Base-by-base conservation (phyloP, 495 filamentous ascomycete species). In the Penicillium coffeae region DNA sequence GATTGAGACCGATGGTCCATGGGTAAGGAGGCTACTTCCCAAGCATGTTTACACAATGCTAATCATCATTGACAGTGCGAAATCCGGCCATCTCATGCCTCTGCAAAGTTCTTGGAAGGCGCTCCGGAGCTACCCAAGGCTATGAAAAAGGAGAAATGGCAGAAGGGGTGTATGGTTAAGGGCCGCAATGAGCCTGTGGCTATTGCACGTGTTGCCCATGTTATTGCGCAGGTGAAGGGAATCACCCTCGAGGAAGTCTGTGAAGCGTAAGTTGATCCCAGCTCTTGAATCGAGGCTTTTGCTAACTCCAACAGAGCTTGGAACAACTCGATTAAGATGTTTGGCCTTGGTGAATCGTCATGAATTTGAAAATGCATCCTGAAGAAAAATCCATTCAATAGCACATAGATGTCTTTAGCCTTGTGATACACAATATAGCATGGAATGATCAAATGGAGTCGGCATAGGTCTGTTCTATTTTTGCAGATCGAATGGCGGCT, bases 141-240 rank as follows among this genome's bases (percentile, higher is more conserved):
- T n/a, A 83, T 96, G 32, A 96, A 95, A 74, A 96, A 96, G 66
- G 93, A 98, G 67, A 95, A 85, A 66, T 98, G 87, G 81, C 78
- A 78, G 35, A 80, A 88, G 60, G 90, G 89, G 0, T 65, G 66
- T 3, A 87, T 95, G 83, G 79, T 96, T 15, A 96, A 95, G 69
- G 88, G 92, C 1, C 77, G 93, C 16, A 98, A 96, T 64, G 93
- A 98, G 68, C 87, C 90, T 19, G 86, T 83, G 57, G 82, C 81
- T 35, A 95, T 96, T 48, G 75, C 81, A 43, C 82, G 82, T 33
- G 88, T 98, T n/a, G 93, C 88, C 10, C 80, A 83, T 62, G 88
- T 89, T 43, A 83, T 98, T 51, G 92, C 93, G 14, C 79, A 70
- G 21, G 82, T 96, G 32, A 96, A 95, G 67, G 90, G 82, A 0